Evolutionary conservation across 164 flowering plant species (phyloP).

Genomic region (Sedum album): DNA sequence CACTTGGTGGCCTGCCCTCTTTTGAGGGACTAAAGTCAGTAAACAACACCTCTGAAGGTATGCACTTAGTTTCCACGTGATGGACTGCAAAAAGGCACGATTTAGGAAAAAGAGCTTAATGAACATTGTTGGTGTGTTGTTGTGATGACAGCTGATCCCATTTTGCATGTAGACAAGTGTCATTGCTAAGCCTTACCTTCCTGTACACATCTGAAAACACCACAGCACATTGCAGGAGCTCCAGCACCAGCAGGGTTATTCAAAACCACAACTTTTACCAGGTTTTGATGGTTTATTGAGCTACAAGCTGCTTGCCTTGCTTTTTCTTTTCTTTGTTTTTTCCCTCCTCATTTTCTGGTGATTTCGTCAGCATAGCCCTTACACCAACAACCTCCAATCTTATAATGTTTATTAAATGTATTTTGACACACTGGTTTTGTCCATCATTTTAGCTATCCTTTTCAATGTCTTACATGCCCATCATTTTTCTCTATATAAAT

Average conservation of each 20-base stretch:
- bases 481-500: background rate
- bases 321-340: background rate
- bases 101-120: background rate
- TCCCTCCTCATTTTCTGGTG: background rate
- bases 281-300: background rate
- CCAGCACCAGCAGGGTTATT: background rate
- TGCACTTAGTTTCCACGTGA: background rate
- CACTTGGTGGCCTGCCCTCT: background rate
- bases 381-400: background rate
- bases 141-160: slow-evolving; percentile 3
- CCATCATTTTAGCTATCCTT: background rate
- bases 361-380: slow-evolving; percentile 1
- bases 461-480: slow-evolving; percentile 5
- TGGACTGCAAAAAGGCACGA: background rate
- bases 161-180: background rate
- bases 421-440: background rate
- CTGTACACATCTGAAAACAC: background rate
- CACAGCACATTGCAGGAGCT: too few species aligned
- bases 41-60: background rate
- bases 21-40: background rate
- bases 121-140: background rate
- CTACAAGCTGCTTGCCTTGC: background rate
- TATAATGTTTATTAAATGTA: too few species aligned
- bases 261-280: background rate
- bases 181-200: background rate